Percentiles rank a stretch among this genome's conserved stretches.
phyloP scores from a whole-genome alignment of 495 filamentous ascomycete species.

The Neurospora hispaniola region DNA sequence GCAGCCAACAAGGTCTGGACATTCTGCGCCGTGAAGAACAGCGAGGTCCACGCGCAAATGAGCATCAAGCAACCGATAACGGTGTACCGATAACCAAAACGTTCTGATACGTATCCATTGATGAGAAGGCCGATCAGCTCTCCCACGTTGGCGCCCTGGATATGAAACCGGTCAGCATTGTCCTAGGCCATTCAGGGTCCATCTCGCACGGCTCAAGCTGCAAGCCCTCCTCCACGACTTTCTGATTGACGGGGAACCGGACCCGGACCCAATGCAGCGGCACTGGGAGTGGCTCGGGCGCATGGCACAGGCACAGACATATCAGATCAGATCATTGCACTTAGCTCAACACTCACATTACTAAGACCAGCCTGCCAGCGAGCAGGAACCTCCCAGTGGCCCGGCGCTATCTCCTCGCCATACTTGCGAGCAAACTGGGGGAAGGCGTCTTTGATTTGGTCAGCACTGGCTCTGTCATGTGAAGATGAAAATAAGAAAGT shows the following conservation, averaged over 20 bases:
- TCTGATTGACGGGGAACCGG: neutral
- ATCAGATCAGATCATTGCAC: neutral
- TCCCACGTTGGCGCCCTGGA: constrained; percentile 36
- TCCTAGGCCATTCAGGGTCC: neutral
- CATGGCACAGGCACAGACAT: neutral
- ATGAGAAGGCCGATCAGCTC: constrained; percentile 69
- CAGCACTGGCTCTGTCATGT: neutral
- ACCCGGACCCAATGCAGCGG: neutral
- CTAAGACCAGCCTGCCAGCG: constrained; percentile 69
- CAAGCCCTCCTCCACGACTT: neutral
- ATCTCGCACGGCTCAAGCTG: neutral
- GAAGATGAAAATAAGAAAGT: neutral
- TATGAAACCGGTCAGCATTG: neutral
- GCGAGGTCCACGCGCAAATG: constrained; percentile 57
- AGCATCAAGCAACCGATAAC: constrained; percentile 56
- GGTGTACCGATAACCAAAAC: constrained; percentile 62
- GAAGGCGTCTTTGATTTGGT: constrained; percentile 31
- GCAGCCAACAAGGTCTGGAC: constrained; percentile 58
- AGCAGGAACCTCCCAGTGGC: constrained; percentile 58
- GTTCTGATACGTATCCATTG: constrained; percentile 67
- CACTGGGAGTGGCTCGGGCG: neutral
- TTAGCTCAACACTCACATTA: constrained; percentile 39
- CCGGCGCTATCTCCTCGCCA: constrained; percentile 44
- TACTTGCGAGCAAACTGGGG: constrained; percentile 60
- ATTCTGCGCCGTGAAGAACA: constrained; percentile 68